Evolutionary conservation across 1,139 yeast species (phyloP).

Genomic region (Sporopachydermia cereana): DNA sequence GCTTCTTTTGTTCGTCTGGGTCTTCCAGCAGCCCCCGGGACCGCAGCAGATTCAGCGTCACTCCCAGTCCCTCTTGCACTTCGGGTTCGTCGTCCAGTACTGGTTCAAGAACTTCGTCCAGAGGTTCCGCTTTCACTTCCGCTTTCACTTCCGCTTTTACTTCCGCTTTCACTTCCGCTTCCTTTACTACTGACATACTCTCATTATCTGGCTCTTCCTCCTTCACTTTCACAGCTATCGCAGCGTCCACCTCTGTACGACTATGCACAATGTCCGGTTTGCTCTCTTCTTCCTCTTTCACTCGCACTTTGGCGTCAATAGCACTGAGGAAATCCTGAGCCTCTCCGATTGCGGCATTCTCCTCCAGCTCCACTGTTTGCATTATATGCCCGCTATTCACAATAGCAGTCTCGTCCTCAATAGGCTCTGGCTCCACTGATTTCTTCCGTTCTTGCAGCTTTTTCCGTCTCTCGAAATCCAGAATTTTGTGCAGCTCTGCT

Average conservation of each 20-base stretch:
- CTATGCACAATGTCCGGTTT: conserved; percentile 7
- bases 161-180: conserved; percentile 9
- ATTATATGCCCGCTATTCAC: conserved; percentile 30
- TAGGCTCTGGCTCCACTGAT: conserved; percentile 35
- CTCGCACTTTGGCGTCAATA: neutral
- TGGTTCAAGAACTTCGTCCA: conserved; percentile 12
- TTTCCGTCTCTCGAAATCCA: conserved; percentile 31
- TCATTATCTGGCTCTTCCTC: conserved; percentile 9
- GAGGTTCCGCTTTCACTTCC: conserved; percentile 5
- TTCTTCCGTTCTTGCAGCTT: conserved; percentile 27
- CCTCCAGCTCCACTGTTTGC: conserved; percentile 13
- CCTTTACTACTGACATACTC: neutral
- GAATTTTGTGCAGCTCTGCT: conserved; percentile 35
- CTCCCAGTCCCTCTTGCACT: conserved; percentile 43
- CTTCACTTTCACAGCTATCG: conserved; percentile 10
- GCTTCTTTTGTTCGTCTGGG: conserved; percentile 15
- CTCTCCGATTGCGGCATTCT: conserved; percentile 12
- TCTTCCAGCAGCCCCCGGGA: conserved; percentile 30
- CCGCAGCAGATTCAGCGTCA: conserved; percentile 43
- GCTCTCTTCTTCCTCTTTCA: conserved; percentile 7
- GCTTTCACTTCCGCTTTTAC: conserved; percentile 8
- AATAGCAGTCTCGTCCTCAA: conserved; percentile 29
- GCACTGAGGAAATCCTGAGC: conserved; percentile 8
- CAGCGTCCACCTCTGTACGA: conserved; percentile 10
- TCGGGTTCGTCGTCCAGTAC: conserved; percentile 19